Evolutionary conservation across 1,284 basidiomycete species (phyloP).

Genomic region (Phylloboletellus chloephorus): DNA sequence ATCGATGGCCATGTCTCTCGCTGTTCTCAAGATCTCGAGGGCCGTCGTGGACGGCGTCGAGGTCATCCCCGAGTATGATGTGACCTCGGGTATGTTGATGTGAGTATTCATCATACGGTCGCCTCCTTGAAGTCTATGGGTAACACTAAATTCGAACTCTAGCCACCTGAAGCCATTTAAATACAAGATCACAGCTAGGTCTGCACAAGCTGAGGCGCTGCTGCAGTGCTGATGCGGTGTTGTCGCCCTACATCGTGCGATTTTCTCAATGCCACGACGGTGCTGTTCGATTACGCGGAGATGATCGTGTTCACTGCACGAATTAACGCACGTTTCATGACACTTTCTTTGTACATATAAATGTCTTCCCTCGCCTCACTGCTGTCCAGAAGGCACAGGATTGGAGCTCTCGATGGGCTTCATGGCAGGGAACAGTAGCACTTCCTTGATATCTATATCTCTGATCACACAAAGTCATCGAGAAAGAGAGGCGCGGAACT

Average conservation of each 20-base stretch:
- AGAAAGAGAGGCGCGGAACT: constrained; percentile 29
- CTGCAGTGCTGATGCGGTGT: constrained; percentile 2
- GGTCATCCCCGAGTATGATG: constrained; percentile 11
- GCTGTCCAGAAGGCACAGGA: constrained; percentile 16
- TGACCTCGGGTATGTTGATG: constrained; percentile 8
- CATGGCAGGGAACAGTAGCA: constrained; percentile 87
- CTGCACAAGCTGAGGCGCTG: constrained; percentile 9
- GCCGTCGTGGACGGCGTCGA: constrained; percentile 16
- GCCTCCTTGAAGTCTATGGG: not conserved
- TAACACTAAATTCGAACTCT: not conserved
- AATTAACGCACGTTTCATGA: too few relatives aligned
- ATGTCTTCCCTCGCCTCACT: constrained; percentile 1
- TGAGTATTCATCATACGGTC: not conserved
- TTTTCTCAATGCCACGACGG: too few relatives aligned
- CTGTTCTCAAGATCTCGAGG: constrained; percentile 15
- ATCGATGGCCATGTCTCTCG: constrained; percentile 16
- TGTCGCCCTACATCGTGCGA: too few relatives aligned
- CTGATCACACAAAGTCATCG: constrained; percentile 18
- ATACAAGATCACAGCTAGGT: constrained; percentile 16
- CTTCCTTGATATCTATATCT: constrained; percentile 79
- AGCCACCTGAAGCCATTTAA: constrained; percentile 19
- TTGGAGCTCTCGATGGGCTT: constrained; percentile 60
- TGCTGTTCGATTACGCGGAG: too few relatives aligned
- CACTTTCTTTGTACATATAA: too few relatives aligned
- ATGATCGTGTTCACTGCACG: too few relatives aligned